phyloP scores from a whole-genome alignment of 371 early-diverging fungal genomes.

The Mortierella sp. region DNA sequence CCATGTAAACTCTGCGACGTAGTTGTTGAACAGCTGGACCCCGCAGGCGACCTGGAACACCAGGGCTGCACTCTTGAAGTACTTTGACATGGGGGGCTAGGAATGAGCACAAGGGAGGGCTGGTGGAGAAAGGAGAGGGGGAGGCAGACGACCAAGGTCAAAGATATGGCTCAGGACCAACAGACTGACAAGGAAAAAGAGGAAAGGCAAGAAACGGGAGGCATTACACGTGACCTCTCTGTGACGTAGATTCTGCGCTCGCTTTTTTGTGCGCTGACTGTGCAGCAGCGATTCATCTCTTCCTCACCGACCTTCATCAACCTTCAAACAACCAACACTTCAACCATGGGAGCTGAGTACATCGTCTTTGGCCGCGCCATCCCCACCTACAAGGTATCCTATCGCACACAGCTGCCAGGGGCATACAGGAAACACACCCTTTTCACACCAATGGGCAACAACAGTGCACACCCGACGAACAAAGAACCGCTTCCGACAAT shows the following conservation, averaged over 20 bases:
- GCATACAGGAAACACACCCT: background rate
- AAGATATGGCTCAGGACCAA: background rate
- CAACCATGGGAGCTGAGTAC: slow-evolving; percentile 50
- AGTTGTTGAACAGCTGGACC: slow-evolving; percentile 71
- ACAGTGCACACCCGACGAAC: background rate
- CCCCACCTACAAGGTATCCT: slow-evolving; percentile 50
- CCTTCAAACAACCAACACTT: background rate
- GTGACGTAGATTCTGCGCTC: background rate
- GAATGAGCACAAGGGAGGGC: background rate
- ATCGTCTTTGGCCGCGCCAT: slow-evolving; percentile 50
- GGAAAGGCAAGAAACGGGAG: background rate
- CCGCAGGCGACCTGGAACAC: slow-evolving; percentile 70
- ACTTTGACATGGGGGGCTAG: slow-evolving; percentile 24
- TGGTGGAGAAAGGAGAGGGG: background rate
- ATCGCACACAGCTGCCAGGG: too few species aligned
- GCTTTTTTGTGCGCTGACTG: background rate
- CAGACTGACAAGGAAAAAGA: background rate
- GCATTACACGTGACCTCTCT: background rate
- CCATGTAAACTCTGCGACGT: slow-evolving; percentile 78
- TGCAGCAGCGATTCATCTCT: slow-evolving; percentile 11
- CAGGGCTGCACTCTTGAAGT: slow-evolving; percentile 41
- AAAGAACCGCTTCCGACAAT: slow-evolving; percentile 4
- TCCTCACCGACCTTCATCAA: background rate
- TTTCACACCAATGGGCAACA: background rate
- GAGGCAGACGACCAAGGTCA: background rate